These are phyloP conservation scores for Plasmodium adleri DNA, from an alignment of 169 alveolate species.

Conservation along the genomic window DNA sequence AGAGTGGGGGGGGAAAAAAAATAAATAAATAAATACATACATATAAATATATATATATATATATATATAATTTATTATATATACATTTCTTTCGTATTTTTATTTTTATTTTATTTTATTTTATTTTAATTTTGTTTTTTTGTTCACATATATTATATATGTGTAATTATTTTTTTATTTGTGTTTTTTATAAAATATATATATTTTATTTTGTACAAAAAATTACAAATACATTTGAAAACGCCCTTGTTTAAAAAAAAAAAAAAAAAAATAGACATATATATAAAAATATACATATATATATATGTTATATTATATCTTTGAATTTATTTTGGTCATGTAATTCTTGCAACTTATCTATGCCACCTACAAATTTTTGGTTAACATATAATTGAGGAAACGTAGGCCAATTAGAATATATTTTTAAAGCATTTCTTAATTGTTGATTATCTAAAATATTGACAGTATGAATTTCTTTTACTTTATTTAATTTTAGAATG, in stretches of 20 bases:
- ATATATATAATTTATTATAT: background rate
- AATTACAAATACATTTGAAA: too few relatives aligned
- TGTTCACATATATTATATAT: background rate
- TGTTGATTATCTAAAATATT: constrained; percentile 89
- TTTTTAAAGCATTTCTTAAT: constrained; percentile 91
- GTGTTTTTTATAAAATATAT: too few relatives aligned
- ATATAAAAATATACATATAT: too few relatives aligned
- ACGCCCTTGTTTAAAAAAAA: too few relatives aligned
- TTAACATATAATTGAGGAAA: constrained; percentile 93
- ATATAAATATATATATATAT: background rate
- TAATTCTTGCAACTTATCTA: constrained; percentile 92
- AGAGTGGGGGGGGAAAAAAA: background rate
- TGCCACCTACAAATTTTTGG: constrained; percentile 91
- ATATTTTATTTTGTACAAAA: too few relatives aligned
- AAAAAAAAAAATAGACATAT: too few relatives aligned
- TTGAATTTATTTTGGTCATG: constrained; percentile 90
- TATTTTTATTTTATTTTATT: too few relatives aligned
- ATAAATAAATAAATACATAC: background rate
- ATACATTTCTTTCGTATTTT: too few relatives aligned
- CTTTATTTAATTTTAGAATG: constrained; percentile 82
- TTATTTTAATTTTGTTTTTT: too few relatives aligned
- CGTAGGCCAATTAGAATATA: constrained; percentile 95
- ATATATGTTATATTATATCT: constrained; percentile 78
- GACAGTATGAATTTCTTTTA: constrained; percentile 83
- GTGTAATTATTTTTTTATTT: background rate